Percentiles rank a stretch among this genome's conserved stretches.
These are phyloP conservation scores for Pythium plurisporium DNA, from an alignment of 352 stramenopile genomes.

Conservation along the genomic window DNA sequence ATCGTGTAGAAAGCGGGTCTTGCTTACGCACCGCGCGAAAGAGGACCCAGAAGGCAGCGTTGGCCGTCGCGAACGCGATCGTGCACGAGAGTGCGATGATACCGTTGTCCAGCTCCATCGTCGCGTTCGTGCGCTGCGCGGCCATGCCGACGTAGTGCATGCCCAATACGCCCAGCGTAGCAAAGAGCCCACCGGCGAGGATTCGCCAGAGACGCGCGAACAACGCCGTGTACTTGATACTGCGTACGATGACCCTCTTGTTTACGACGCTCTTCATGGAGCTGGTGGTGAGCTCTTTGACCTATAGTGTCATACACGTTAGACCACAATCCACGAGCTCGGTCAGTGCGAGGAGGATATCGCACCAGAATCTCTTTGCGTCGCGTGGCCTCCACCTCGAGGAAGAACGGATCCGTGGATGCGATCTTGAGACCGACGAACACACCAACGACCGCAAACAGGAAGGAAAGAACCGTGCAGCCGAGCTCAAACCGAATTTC, in stretches of 20 bases:
- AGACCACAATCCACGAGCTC: no score
- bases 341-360: background rate
- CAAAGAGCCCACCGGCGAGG: slow-evolving; percentile 41
- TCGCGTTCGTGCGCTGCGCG: slow-evolving; percentile 48
- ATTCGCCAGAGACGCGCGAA: slow-evolving; percentile 60
- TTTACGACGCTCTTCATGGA: slow-evolving; percentile 46
- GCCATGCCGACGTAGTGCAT: slow-evolving; percentile 80
- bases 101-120: slow-evolving; percentile 33
- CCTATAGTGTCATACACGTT: no score
- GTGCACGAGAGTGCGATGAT: slow-evolving; percentile 48
- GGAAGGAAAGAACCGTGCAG: slow-evolving; percentile 50
- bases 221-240: slow-evolving; percentile 49
- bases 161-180: slow-evolving; percentile 51
- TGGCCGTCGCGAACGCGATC: slow-evolving; percentile 56
- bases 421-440: slow-evolving; percentile 58
- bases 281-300: slow-evolving; percentile 32
- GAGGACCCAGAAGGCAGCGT: slow-evolving; percentile 63
- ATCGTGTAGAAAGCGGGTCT: background rate
- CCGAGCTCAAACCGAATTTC: slow-evolving; percentile 52
- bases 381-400: slow-evolving; percentile 50
- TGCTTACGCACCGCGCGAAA: slow-evolving; percentile 44
- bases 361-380: slow-evolving; percentile 30
- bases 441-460: slow-evolving; percentile 49
- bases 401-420: slow-evolving; percentile 60
- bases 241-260: slow-evolving; percentile 29